A percentile compares a stretch with the other conserved stretches of the same genome.
Conservation (phyloP, 2,329 filamentous ascomycete genomes). For the Fusarium sp. region DNA sequence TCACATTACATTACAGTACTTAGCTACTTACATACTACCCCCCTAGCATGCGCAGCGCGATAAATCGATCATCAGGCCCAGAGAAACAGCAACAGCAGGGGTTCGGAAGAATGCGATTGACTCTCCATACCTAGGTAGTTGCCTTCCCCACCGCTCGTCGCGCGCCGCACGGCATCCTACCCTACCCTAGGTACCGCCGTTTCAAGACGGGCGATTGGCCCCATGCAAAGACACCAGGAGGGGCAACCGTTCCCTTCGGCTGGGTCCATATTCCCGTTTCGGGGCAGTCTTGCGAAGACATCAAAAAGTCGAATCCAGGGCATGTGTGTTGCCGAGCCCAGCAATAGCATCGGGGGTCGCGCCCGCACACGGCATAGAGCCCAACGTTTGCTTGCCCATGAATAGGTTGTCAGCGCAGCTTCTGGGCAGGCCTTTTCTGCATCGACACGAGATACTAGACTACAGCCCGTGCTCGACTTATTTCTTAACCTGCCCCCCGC, state of each 20-base stretch:
- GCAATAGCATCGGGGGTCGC: conserved; percentile 11
- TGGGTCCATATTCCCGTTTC: conserved; percentile 45
- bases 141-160: conserved; percentile 11
- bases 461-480: conserved; percentile 16
- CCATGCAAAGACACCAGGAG: conserved; percentile 35
- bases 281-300: conserved; percentile 50
- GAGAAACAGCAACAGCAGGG: conserved; percentile 15
- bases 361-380: conserved; percentile 19
- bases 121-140: conserved; percentile 10
- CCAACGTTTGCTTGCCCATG: not conserved
- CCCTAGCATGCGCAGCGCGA: no score
- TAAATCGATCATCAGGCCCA: not conserved
- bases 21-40: no score
- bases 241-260: conserved; percentile 34
- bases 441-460: conserved; percentile 15
- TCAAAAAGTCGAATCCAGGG: conserved; percentile 9
- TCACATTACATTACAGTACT: not conserved
- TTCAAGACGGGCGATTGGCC: conserved; percentile 40
- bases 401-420: not conserved
- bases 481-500: conserved; percentile 25
- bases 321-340: conserved; percentile 3
- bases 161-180: conserved; percentile 28
- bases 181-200: conserved; percentile 10
- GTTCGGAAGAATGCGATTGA: conserved; percentile 35
- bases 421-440: not conserved